Conservation (phyloP, 129 eudicot species). For the Glebionis coronaria region DNA sequence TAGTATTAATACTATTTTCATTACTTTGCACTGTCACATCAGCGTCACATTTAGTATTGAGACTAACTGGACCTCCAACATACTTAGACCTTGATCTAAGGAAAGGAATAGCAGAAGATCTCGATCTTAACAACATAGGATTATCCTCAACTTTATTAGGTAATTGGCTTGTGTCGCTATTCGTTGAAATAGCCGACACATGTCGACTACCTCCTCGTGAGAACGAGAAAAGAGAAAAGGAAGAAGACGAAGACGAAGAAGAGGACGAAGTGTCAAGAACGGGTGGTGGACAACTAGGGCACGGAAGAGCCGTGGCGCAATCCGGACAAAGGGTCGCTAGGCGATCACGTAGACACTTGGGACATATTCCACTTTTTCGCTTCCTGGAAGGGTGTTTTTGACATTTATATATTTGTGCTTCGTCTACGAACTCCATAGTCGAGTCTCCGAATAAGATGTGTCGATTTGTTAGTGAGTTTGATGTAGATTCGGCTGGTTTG, state of each 20-base stretch:
- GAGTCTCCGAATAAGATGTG: background rate
- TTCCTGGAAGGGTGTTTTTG: slow-evolving; percentile 72
- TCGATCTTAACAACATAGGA: slow-evolving; percentile 64
- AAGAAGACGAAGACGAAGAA: slow-evolving; percentile 38
- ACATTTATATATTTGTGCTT: slow-evolving; percentile 73
- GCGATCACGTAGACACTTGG: slow-evolving; percentile 76
- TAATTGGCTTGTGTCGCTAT: slow-evolving; percentile 10
- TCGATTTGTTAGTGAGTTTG: background rate
- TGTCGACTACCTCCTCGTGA: slow-evolving; percentile 39
- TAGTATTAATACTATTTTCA: too few species aligned
- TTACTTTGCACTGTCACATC: background rate
- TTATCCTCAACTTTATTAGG: slow-evolving; percentile 36
- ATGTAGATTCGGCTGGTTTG: background rate
- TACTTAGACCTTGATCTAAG: slow-evolving; percentile 43
- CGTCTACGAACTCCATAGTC: slow-evolving; percentile 48
- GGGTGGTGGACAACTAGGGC: slow-evolving; percentile 42
- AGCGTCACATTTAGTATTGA: background rate
- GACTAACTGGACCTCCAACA: slow-evolving; percentile 13
- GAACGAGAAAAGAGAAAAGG: slow-evolving; percentile 32
- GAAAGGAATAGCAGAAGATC: slow-evolving; percentile 63
- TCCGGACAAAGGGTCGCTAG: slow-evolving; percentile 68
- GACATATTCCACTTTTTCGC: slow-evolving; percentile 66
- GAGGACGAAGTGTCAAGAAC: slow-evolving; percentile 37
- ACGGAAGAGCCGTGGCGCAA: slow-evolving; percentile 64
- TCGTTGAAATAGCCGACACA: slow-evolving; percentile 16